These are phyloP conservation scores for Biscogniauxia sp. DNA, from an alignment of 2,329 filamentous ascomycete genomes.

Conservation along the genomic window DNA sequence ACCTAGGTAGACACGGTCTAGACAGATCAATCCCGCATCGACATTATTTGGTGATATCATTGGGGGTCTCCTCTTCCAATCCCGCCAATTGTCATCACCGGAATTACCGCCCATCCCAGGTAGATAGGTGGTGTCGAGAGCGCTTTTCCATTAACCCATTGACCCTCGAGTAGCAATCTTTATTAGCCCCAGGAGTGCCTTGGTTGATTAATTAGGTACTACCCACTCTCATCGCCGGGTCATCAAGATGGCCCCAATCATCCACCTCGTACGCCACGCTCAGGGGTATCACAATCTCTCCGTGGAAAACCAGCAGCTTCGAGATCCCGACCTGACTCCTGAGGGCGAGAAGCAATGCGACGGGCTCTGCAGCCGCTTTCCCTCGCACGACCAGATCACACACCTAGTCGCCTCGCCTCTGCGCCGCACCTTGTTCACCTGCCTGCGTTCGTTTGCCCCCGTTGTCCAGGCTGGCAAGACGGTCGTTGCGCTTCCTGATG, in stretches of 20 bases:
- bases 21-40: too few species aligned
- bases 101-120: background rate
- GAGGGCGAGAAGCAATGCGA: conserved; percentile 75
- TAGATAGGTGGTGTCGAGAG: too few species aligned
- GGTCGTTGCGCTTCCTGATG: conserved; percentile 67
- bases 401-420: conserved; percentile 77
- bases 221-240: background rate
- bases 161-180: background rate
- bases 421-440: conserved; percentile 77
- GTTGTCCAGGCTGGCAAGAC: conserved; percentile 44
- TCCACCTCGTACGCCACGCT: conserved; percentile 71
- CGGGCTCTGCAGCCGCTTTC: conserved; percentile 60
- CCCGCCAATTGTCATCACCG: background rate
- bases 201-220: background rate
- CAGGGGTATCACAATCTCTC: conserved; percentile 80
- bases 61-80: too few species aligned
- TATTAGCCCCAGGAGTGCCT: background rate
- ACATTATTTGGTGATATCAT: too few species aligned
- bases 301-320: conserved; percentile 66
- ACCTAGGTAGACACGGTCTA: too few species aligned
- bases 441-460: conserved; percentile 65
- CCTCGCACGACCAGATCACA: conserved; percentile 62
- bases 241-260: conserved; percentile 47
- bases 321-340: conserved; percentile 75
- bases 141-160: background rate